phyloP scores from a whole-genome alignment of 352 stramenopile genomes.

The Phytophthora melonis region DNA sequence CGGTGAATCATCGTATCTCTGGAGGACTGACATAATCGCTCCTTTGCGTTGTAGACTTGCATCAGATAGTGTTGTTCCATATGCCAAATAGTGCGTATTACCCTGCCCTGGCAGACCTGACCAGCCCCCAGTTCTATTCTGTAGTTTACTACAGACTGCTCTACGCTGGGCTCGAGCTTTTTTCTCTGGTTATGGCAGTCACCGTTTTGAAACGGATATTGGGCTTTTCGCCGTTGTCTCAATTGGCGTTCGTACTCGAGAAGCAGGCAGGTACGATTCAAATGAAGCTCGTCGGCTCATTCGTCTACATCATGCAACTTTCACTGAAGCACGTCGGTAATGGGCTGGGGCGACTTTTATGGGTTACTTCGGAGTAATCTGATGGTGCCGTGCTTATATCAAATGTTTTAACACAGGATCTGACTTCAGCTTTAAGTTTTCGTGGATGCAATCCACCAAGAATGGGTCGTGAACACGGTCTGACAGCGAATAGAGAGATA shows the following conservation, averaged over 20 bases:
- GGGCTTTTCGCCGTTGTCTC: not conserved
- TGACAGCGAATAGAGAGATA: too few species aligned
- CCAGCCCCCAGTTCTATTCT: not conserved
- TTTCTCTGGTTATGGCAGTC: not conserved
- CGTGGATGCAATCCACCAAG: not conserved
- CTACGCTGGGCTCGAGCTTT: not conserved
- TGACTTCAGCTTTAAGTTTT: not conserved
- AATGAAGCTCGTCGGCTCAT: not conserved
- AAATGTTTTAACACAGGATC: not conserved
- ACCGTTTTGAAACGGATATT: not conserved
- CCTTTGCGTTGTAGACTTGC: not conserved
- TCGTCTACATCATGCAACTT: not conserved
- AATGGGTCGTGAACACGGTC: too few species aligned
- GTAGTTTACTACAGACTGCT: not conserved
- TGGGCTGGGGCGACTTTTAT: not conserved
- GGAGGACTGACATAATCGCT: not conserved
- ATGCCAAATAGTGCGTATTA: not conserved
- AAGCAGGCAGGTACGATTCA: constrained; percentile 1
- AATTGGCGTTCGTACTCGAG: not conserved
- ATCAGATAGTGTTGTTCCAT: not conserved
- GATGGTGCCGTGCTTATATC: not conserved
- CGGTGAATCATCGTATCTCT: not conserved
- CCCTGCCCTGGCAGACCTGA: not conserved
- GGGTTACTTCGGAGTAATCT: not conserved
- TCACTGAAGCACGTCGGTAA: constrained; percentile 1